These are phyloP conservation scores for Cyclospora cayetanensis DNA, from an alignment of 169 alveolate species.

Conservation along the genomic window DNA sequence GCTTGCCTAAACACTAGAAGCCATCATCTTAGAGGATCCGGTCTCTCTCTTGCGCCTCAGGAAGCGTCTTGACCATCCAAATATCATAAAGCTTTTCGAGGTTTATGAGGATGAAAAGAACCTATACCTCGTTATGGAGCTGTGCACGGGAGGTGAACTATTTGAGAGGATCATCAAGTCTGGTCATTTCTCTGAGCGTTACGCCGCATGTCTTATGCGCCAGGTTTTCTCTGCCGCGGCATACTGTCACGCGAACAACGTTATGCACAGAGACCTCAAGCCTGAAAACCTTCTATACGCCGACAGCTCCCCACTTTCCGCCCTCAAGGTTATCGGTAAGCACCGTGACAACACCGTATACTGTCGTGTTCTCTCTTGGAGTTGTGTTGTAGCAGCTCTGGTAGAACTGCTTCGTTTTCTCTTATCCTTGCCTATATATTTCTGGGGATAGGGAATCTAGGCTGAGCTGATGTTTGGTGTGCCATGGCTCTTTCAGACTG, in stretches of 20 bases:
- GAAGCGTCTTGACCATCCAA: slow-evolving; percentile 91
- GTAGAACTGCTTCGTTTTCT: not conserved
- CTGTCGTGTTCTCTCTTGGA: not conserved
- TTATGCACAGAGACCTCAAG: slow-evolving; percentile 92
- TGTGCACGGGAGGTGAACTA: slow-evolving; percentile 93
- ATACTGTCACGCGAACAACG: slow-evolving; percentile 90
- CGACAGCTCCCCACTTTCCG: slow-evolving; percentile 65
- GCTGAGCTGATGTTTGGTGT: not conserved
- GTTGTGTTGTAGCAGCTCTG: not conserved
- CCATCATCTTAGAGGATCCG: too few species aligned
- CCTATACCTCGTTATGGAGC: slow-evolving; percentile 89
- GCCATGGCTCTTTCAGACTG: slow-evolving; percentile 78
- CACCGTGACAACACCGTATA: not conserved
- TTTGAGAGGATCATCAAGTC: slow-evolving; percentile 88
- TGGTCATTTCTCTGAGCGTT: slow-evolving; percentile 87
- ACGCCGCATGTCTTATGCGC: slow-evolving; percentile 91
- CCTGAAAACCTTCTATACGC: slow-evolving; percentile 87
- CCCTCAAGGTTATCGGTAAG: slow-evolving; percentile 66
- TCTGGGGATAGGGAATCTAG: not conserved
- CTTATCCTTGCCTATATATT: not conserved
- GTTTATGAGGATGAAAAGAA: slow-evolving; percentile 89
- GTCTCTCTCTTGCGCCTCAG: not conserved
- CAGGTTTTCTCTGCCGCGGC: slow-evolving; percentile 91
- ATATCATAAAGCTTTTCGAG: slow-evolving; percentile 88
- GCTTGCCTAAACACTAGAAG: too few species aligned